phyloP scores from a whole-genome alignment of 2,329 filamentous ascomycete species.

The Phyllosticta citriasiana region DNA sequence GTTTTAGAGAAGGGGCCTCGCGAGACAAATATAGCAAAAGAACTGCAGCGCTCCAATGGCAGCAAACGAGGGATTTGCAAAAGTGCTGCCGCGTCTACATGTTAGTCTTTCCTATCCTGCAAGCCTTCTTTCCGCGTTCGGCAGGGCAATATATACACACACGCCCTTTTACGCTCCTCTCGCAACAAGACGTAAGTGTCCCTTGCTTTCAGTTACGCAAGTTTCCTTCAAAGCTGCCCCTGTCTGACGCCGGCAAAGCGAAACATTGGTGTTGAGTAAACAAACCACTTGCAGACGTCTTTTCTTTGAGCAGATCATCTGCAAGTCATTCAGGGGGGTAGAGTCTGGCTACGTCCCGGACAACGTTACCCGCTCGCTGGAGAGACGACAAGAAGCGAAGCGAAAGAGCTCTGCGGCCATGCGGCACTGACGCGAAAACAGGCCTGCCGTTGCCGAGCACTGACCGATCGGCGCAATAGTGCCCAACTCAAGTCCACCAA shows the following conservation, averaged over 20 bases:
- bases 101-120: background rate
- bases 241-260: background rate
- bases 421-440: constrained; percentile 6
- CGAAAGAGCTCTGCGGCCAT: constrained; percentile 7
- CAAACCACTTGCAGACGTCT: constrained; percentile 2
- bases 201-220: background rate
- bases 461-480: constrained; percentile 8
- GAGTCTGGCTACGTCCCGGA: constrained; percentile 4
- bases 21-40: constrained; percentile 3
- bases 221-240: background rate
- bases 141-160: background rate
- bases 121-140: background rate
- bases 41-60: constrained; percentile 4
- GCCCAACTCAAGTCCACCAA: background rate
- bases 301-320: constrained; percentile 9
- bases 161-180: background rate
- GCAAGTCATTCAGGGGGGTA: constrained; percentile 9
- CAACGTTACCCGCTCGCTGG: constrained; percentile 3
- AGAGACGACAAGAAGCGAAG: background rate
- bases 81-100: background rate
- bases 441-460: constrained; percentile 2
- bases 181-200: background rate
- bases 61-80: background rate
- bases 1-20: background rate
- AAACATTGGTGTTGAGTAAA: background rate